Evolutionary conservation across 2,329 filamentous ascomycete genomes (phyloP), one percentile per base, ranked within the genome.

Genomic region (Ophiocordyceps camponoti-floridani): DNA sequence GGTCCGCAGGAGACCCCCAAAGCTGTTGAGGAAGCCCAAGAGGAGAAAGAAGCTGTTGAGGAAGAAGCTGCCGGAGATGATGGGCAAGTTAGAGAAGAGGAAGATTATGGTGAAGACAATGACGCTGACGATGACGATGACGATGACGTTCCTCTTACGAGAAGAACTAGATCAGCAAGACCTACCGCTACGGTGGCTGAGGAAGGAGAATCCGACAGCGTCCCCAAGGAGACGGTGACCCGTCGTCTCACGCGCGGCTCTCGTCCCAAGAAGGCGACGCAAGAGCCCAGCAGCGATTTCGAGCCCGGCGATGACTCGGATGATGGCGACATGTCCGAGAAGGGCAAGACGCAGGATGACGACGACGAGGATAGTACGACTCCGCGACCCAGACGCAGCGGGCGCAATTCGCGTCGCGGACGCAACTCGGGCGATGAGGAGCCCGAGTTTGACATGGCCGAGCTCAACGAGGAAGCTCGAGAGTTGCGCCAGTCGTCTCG

Each of bases 381-480:
- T 35, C 67, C 70, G 12, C 64, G 70, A 48, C 71, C 73, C 43
- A 58, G 56, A 49, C 56, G 61, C 47, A 58, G 56, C 54, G 57
- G 59, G 53, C 68, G 66, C 47, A 66, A 59, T 47, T 66, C 69
- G n/a, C 67, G 68, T 38, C 67, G 65, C 31, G 63, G 62, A 12
- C 61, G 59, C 11, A 72, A 70, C 40, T 78, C 75, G 1, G 72
- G 59, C 50, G 77, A 68, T 50, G 78, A 69, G 50, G 79, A 69
- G 52, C 68, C 65, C 48, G 69, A 72, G 40, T 66, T 80, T 16
- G 76, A 82, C 51, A 62, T 72, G 43, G 73, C 81, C 47, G 79
- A 83, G 54, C 60, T 82, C 44, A 75, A 74, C 6, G 76, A 80
- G 58, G 79, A 83, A 56, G 68, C 78, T 13, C 68, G 76, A 49